Conservation (phyloP, 768 basidiomycete species). For the Russula earlei region DNA sequence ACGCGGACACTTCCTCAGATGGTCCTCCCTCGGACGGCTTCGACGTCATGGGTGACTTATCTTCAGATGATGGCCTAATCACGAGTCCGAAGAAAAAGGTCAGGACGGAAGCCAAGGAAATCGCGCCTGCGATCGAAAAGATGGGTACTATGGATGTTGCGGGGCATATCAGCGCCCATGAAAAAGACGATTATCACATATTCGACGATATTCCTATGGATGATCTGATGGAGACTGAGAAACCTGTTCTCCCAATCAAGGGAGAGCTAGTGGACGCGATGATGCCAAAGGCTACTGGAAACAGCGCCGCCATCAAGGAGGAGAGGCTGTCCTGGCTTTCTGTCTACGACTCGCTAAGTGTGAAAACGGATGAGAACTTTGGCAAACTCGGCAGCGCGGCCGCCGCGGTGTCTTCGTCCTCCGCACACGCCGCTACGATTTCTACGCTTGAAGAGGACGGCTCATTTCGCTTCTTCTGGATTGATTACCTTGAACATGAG, state of each 20-base stretch:
- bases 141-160: slow-evolving; percentile 52
- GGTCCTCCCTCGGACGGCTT: slow-evolving; percentile 25
- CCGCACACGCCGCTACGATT: slow-evolving; percentile 32
- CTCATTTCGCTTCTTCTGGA: slow-evolving; percentile 87
- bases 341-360: slow-evolving; percentile 61
- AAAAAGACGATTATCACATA: slow-evolving; percentile 31
- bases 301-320: slow-evolving; percentile 27
- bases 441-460: slow-evolving; percentile 76
- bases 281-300: slow-evolving; percentile 22
- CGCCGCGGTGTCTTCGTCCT: slow-evolving; percentile 22
- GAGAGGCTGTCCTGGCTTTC: slow-evolving; percentile 62
- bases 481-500: slow-evolving; percentile 84
- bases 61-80: slow-evolving; percentile 51
- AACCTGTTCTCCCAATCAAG: slow-evolving; percentile 32
- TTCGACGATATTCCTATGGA: slow-evolving; percentile 53
- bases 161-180: slow-evolving; percentile 24
- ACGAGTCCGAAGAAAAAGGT: slow-evolving; percentile 67
- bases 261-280: slow-evolving; percentile 22
- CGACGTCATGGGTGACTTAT: slow-evolving; percentile 17
- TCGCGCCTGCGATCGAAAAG: slow-evolving; percentile 48
- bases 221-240: slow-evolving; percentile 46
- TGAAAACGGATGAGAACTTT: slow-evolving; percentile 50
- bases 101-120: slow-evolving; percentile 34
- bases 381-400: slow-evolving; percentile 35
- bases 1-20: slow-evolving; percentile 26